A percentile compares a stretch with the other conserved stretches of the same genome.
Conservation (phyloP, 1,139 yeast species). For the Hansenula lynferdii region DNA sequence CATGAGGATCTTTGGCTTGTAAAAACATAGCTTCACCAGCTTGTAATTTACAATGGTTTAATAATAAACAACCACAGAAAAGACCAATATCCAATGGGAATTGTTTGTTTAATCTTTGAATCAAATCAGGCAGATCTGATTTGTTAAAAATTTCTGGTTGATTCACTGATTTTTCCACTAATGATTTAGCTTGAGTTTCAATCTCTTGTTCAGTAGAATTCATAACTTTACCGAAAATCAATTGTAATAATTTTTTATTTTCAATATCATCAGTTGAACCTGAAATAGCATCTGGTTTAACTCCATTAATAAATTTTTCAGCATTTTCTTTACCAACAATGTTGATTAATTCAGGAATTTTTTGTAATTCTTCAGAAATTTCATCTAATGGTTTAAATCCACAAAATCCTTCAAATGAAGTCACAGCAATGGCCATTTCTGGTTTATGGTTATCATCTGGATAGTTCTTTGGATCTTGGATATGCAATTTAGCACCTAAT, state of each 20-base stretch:
- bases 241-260: conserved; percentile 65
- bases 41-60: conserved; percentile 76
- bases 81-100: conserved; percentile 93
- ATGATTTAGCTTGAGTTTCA: conserved; percentile 45
- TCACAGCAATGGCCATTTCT: conserved; percentile 97
- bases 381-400: conserved; percentile 91
- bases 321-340: conserved; percentile 64
- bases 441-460: conserved; percentile 99
- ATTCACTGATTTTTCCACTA: conserved; percentile 57
- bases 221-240: conserved; percentile 80
- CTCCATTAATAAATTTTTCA: conserved; percentile 45
- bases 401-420: conserved; percentile 95
- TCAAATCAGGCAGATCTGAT: conserved; percentile 59
- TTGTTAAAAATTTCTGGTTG: conserved; percentile 41
- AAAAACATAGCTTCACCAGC: conserved; percentile 98
- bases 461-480: conserved; percentile 83
- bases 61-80: conserved; percentile 90
- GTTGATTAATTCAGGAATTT: conserved; percentile 69
- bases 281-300: conserved; percentile 36
- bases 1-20: conserved; percentile 97
- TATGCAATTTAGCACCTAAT: conserved; percentile 72
- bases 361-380: conserved; percentile 58
- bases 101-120: conserved; percentile 74
- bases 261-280: conserved; percentile 39
- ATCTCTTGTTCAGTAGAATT: conserved; percentile 59